Conservation (phyloP, 2,329 filamentous ascomycete genomes). For the Colletotrichum zoysiae region DNA sequence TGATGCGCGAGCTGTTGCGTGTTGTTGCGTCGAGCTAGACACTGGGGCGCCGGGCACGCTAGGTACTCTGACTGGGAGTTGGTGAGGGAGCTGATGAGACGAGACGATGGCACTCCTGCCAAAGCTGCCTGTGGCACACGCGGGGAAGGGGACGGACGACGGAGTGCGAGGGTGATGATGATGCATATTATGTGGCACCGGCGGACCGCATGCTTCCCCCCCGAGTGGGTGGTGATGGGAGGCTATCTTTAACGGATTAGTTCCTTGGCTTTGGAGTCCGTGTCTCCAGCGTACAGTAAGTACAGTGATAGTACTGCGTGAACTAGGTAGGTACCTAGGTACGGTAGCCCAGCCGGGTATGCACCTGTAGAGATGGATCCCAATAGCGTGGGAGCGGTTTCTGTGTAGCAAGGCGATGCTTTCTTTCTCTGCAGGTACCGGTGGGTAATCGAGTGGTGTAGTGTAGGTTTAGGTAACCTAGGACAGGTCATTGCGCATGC, state of each 20-base stretch:
- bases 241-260: not conserved
- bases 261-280: not conserved
- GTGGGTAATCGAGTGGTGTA: not conserved
- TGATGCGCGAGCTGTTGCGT: conserved; percentile 33
- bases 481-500: not conserved
- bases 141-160: not conserved
- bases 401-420: not conserved
- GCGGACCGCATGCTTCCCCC: not conserved
- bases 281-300: not conserved
- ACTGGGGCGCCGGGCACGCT: not conserved
- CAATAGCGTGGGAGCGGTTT: not conserved
- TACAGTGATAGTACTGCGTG: not conserved
- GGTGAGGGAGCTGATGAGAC: conserved; percentile 15
- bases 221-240: not conserved
- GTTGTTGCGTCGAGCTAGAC: not conserved
- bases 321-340: no score
- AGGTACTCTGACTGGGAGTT: not conserved
- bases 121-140: not conserved
- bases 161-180: not conserved
- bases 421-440: not conserved
- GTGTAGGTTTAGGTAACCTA: not conserved
- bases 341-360: not conserved
- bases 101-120: conserved; percentile 5
- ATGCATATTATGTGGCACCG: no score
- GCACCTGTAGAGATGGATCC: not conserved